Evolutionary conservation across 805 yeast species (phyloP).

Genomic region (Ogataea methylovora): DNA sequence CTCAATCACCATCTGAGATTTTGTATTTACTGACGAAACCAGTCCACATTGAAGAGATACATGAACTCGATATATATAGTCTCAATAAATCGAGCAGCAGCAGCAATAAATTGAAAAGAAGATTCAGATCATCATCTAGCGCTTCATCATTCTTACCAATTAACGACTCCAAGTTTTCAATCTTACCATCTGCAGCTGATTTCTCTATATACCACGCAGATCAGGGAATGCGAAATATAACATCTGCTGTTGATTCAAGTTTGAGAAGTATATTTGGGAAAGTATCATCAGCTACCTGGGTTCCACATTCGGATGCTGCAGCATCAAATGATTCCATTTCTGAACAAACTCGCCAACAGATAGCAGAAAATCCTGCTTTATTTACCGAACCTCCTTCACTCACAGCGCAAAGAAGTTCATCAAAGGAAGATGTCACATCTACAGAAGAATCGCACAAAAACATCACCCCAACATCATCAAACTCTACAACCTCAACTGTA

Average conservation of each 20-base stretch:
- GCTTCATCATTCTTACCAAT: neutral
- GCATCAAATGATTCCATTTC: conserved; percentile 1
- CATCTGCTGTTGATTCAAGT: conserved; percentile 28
- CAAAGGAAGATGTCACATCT: conserved; percentile 1
- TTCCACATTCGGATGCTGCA: neutral
- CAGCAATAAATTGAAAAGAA: neutral
- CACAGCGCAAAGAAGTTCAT: conserved; percentile 1
- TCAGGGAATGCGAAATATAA: conserved; percentile 26
- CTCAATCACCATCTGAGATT: conserved; percentile 1
- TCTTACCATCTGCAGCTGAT: conserved; percentile 5
- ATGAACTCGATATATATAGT: conserved; percentile 6
- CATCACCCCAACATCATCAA: conserved; percentile 23
- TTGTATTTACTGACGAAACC: conserved; percentile 11
- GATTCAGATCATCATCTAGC: neutral
- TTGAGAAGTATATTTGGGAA: conserved; percentile 24
- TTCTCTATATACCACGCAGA: conserved; percentile 26
- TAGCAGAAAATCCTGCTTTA: conserved; percentile 21
- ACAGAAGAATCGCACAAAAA: conserved; percentile 7
- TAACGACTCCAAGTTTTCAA: neutral
- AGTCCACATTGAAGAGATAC: conserved; percentile 19
- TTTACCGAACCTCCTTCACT: conserved; percentile 1
- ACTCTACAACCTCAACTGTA: conserved; percentile 14
- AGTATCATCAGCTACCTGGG: conserved; percentile 22
- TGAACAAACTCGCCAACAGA: conserved; percentile 19
- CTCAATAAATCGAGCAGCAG: neutral